Evolutionary conservation across 2,329 filamentous ascomycete species (phyloP).

Genomic region (Penicillium sp.): DNA sequence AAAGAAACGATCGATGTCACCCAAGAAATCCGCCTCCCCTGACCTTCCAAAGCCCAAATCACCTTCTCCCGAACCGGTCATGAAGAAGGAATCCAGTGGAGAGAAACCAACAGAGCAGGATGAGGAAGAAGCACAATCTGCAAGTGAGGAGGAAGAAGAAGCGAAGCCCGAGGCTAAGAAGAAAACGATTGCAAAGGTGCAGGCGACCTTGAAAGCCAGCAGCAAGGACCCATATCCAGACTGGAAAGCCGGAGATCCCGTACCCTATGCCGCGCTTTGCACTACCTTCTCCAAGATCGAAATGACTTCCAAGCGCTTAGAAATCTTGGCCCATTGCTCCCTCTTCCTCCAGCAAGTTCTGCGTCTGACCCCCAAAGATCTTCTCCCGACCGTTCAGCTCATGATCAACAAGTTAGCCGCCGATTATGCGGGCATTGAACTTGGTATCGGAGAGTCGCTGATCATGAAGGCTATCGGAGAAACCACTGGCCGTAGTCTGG

Average conservation of each 20-base stretch:
- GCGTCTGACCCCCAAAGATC: conserved; percentile 78
- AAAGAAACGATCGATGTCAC: conserved; percentile 21
- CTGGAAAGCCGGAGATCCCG: conserved; percentile 82
- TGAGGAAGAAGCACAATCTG: conserved; percentile 37
- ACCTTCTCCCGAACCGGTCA: conserved; percentile 20
- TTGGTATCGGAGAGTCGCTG: conserved; percentile 95
- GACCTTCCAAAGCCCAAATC: conserved; percentile 16
- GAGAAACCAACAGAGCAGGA: conserved; percentile 38
- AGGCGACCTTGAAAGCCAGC: conserved; percentile 65
- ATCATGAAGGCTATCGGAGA: conserved; percentile 99
- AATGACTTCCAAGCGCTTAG: conserved; percentile 83
- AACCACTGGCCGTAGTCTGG: conserved; percentile 79
- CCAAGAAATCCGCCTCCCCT: conserved; percentile 18
- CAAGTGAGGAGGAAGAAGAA: conserved; percentile 53
- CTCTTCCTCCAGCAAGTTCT: conserved; percentile 92
- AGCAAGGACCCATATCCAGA: conserved; percentile 84
- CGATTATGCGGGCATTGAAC: conserved; percentile 91
- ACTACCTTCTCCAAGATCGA: conserved; percentile 92
- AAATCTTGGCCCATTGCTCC: conserved; percentile 84
- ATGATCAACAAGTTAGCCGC: conserved; percentile 99
- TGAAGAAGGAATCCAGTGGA: conserved; percentile 45
- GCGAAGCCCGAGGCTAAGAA: conserved; percentile 67
- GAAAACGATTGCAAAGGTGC: conserved; percentile 75
- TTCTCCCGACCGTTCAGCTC: conserved; percentile 81
- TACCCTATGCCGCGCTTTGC: conserved; percentile 91